These are phyloP conservation scores for Wolfiporia cocos DNA, from an alignment of 1,284 basidiomycete species.

Conservation along the genomic window DNA sequence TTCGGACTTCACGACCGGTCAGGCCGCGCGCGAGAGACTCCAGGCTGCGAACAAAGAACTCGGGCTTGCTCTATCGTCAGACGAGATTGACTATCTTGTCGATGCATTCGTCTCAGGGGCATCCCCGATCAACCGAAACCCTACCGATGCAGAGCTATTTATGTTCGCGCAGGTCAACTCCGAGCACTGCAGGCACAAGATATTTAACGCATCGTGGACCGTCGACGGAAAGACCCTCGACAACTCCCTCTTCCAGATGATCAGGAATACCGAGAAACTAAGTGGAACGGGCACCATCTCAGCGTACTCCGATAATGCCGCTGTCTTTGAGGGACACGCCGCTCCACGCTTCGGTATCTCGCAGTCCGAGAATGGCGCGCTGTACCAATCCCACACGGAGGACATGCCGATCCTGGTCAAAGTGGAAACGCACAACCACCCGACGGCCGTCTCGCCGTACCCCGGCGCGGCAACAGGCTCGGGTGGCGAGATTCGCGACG, in stretches of 20 bases:
- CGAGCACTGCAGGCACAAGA: slow-evolving; percentile 99
- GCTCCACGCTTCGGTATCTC: slow-evolving; percentile 78
- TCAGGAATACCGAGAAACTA: slow-evolving; percentile 90
- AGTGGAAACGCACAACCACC: slow-evolving; percentile 99
- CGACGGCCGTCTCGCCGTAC: slow-evolving; percentile 96
- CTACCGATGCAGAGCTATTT: slow-evolving; percentile 97
- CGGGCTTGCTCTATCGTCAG: slow-evolving; percentile 85
- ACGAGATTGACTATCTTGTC: slow-evolving; percentile 93
- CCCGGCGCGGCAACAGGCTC: slow-evolving; percentile 97
- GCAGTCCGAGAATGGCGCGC: slow-evolving; percentile 30
- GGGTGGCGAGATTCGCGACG: slow-evolving; percentile 97
- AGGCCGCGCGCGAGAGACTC: slow-evolving; percentile 51
- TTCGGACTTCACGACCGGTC: slow-evolving; percentile 21
- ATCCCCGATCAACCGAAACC: slow-evolving; percentile 66
- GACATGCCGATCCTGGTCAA: slow-evolving; percentile 93
- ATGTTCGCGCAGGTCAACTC: slow-evolving; percentile 99
- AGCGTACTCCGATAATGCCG: slow-evolving; percentile 98
- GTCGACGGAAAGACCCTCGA: slow-evolving; percentile 71
- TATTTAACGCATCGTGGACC: slow-evolving; percentile 98
- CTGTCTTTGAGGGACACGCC: slow-evolving; percentile 81
- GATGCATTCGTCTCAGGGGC: slow-evolving; percentile 77
- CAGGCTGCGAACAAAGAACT: slow-evolving; percentile 77
- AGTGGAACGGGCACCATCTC: slow-evolving; percentile 80
- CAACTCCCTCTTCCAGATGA: slow-evolving; percentile 93
- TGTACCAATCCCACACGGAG: slow-evolving; percentile 58